phyloP scores from a whole-genome alignment of 129 eudicot species.

The Glebionis coronaria region DNA sequence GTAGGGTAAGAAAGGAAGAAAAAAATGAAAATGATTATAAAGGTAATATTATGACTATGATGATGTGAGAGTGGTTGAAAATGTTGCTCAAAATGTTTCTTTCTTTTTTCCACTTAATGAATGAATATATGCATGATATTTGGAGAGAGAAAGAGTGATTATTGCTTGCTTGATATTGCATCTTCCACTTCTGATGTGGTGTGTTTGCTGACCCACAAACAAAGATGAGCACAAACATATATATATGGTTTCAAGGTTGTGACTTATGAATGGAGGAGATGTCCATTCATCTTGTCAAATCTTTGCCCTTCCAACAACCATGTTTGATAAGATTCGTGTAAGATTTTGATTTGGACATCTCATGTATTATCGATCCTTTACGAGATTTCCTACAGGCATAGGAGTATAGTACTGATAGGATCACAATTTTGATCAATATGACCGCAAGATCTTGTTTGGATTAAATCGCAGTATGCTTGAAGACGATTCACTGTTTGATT shows the following conservation, averaged over 20 bases:
- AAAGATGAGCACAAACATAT: slow-evolving; percentile 12
- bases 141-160: slow-evolving; percentile 6
- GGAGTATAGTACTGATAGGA: too few species aligned
- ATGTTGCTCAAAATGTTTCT: slow-evolving; percentile 23
- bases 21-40: slow-evolving; percentile 23
- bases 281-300: not conserved
- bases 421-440: too few species aligned
- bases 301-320: not conserved
- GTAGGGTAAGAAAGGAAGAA: slow-evolving; percentile 39
- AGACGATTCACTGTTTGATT: too few species aligned
- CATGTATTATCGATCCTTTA: too few species aligned
- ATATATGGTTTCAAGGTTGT: not conserved
- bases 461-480: too few species aligned
- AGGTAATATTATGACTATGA: slow-evolving; percentile 34
- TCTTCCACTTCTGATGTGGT: slow-evolving; percentile 22
- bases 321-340: too few species aligned
- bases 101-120: slow-evolving; percentile 30
- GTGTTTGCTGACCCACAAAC: slow-evolving; percentile 23
- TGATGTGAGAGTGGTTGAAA: slow-evolving; percentile 42
- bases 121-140: slow-evolving; percentile 3
- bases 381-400: too few species aligned
- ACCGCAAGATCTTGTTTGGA: too few species aligned
- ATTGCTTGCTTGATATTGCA: slow-evolving; percentile 24
- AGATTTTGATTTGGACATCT: too few species aligned
- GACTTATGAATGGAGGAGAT: not conserved